Base-by-base conservation (phyloP, 345 rosid species). In the Populus alba region DNA sequence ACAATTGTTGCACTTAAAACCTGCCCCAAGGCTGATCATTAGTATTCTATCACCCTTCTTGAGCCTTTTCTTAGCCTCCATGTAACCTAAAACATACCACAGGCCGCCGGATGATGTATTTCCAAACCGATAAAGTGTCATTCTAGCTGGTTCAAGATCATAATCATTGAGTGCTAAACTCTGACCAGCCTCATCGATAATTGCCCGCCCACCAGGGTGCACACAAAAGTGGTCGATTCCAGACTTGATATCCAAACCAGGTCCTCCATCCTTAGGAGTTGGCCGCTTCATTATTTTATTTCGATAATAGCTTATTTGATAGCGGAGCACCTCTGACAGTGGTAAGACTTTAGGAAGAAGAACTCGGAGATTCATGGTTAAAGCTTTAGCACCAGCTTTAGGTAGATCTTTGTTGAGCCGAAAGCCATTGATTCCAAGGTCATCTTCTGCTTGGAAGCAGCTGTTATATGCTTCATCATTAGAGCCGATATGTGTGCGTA, bases 261-360 rank as follows among this genome's bases (percentile, higher is more conserved):
- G 77, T 88, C 84, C 68, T 77, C 43, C 25, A 86, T 76, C 85
- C 61, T 90, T 29, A 83, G n/a, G 25, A 68, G 39, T 25, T 6
- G 25, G 77, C 77, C 91, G 83, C 66, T 89, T 89, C 31, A 1
- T 43, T 15, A 20, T 71, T 70, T 59, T 47, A 7, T 23, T 62
- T 41, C 25, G 22, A 31, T 39, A 63, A 41, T 35, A 13, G 20
- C 3, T 13, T 15, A 69, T 23, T 8, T 2, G 1, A 33, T 71
- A 49, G n/a, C 71, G 81, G 66, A 78, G 39, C 2, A 71, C 13
- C 71, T 91, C 92, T 74, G 74, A 76, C 17, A 81, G 27, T 0
- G 97, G 93, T 20, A 90, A 71, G 25, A 91, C 81, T 82, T 72
- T 66, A 27, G 84, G 84, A 5, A 71, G 17, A 7, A 83, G 35